phyloP scores from a whole-genome alignment of 2,329 filamentous ascomycete genomes.

The Stachybotrys elegans region DNA sequence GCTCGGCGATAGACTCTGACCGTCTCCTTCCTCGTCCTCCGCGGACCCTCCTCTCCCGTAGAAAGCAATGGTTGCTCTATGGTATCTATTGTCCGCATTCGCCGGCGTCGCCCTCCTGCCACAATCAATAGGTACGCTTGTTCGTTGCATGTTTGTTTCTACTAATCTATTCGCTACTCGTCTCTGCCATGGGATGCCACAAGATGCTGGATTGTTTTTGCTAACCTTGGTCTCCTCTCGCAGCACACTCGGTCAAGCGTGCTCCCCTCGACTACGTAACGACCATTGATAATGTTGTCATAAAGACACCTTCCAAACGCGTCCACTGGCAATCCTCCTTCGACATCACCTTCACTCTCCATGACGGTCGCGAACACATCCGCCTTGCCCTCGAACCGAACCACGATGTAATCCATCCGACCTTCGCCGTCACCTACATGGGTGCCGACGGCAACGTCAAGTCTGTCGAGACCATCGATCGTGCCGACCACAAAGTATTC shows the following conservation, averaged over 20 bases:
- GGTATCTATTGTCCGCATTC: slow-evolving; percentile 24
- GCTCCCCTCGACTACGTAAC: slow-evolving; percentile 73
- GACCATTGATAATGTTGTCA: slow-evolving; percentile 66
- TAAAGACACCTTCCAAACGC: slow-evolving; percentile 73
- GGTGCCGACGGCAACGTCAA: slow-evolving; percentile 64
- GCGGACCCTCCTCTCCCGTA: background rate
- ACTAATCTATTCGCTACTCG: too few species aligned
- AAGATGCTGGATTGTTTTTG: slow-evolving; percentile 12
- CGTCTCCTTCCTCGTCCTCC: slow-evolving; percentile 1
- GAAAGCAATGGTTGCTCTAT: slow-evolving; percentile 26
- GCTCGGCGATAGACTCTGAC: background rate
- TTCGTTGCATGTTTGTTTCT: too few species aligned
- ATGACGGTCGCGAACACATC: slow-evolving; percentile 61
- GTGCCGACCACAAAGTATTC: slow-evolving; percentile 75
- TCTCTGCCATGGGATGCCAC: background rate
- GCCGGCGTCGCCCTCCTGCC: slow-evolving; percentile 23
- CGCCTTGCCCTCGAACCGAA: slow-evolving; percentile 84
- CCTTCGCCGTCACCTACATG: slow-evolving; percentile 69
- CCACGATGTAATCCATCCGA: slow-evolving; percentile 77
- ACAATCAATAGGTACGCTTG: too few species aligned
- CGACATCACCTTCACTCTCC: slow-evolving; percentile 75
- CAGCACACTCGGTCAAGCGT: slow-evolving; percentile 67
- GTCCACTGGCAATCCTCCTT: slow-evolving; percentile 79
- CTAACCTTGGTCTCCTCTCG: slow-evolving; percentile 13
- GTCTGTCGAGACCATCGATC: slow-evolving; percentile 63